A percentile compares a stretch with the other conserved stretches of the same genome.
Conservation (phyloP, 768 basidiomycete species). For the Rhizopogon roseolus region DNA sequence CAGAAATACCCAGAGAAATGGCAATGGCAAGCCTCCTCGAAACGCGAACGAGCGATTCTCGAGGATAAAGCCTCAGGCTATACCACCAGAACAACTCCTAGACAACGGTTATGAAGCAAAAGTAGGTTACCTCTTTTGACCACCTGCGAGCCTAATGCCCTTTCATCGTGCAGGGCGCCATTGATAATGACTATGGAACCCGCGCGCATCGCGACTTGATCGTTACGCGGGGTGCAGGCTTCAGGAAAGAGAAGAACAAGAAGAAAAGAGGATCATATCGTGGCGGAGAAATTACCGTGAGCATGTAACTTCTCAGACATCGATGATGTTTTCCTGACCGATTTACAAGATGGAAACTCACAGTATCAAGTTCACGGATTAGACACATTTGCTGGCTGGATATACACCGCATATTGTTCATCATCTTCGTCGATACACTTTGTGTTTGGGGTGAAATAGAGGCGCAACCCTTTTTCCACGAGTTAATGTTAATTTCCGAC, state of each 20-base stretch:
- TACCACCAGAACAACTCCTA: constrained; percentile 32
- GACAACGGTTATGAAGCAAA: constrained; percentile 82
- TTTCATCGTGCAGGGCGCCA: constrained; percentile 45
- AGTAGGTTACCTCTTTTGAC: constrained; percentile 36
- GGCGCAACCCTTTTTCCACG: too few relatives aligned
- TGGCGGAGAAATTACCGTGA: constrained; percentile 92
- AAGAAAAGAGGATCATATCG: constrained; percentile 95
- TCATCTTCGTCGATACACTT: background rate
- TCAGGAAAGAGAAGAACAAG: constrained; percentile 99
- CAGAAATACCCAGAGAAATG: constrained; percentile 2
- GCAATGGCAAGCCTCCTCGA: constrained; percentile 23
- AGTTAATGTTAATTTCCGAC: too few relatives aligned
- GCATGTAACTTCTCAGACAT: constrained; percentile 15
- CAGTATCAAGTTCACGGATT: constrained; percentile 80
- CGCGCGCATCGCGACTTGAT: constrained; percentile 83
- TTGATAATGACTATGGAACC: constrained; percentile 79
- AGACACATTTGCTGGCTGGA: constrained; percentile 6
- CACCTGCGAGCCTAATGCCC: background rate
- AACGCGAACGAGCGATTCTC: constrained; percentile 68
- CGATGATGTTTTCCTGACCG: background rate
- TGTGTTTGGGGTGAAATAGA: background rate
- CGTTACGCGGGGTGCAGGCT: constrained; percentile 90
- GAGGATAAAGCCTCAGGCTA: constrained; percentile 65
- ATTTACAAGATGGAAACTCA: constrained; percentile 64
- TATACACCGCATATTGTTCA: background rate